A percentile compares a stretch with the other conserved stretches of the same genome.
Evolutionary conservation across 2,329 filamentous ascomycete genomes (phyloP).

Genomic region (Catunica adiposa): DNA sequence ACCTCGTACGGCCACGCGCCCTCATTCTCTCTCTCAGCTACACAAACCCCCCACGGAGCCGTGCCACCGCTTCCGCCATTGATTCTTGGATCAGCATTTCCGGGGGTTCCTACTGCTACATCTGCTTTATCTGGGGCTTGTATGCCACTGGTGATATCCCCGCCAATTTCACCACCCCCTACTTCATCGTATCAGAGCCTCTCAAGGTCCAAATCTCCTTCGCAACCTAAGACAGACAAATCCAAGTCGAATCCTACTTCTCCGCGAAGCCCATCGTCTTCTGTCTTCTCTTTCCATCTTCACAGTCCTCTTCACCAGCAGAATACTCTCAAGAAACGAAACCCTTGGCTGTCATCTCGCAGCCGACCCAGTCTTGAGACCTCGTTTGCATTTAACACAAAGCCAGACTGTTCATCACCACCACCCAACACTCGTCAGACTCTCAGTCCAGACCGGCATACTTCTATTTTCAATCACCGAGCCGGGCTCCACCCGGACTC

Average conservation of each 20-base stretch:
- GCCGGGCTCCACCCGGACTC: neutral
- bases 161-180: constrained; percentile 3
- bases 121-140: neutral
- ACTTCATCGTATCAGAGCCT: neutral
- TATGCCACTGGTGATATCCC: constrained; percentile 2
- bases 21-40: neutral
- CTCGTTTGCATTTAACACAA: neutral
- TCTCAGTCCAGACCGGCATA: neutral
- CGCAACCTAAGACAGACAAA: neutral
- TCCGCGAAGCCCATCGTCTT: neutral
- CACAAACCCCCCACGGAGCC: neutral
- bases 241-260: constrained; percentile 3
- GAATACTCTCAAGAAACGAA: constrained; percentile 8
- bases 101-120: neutral
- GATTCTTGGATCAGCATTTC: neutral
- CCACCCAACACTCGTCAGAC: neutral
- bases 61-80: neutral
- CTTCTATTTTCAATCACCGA: neutral
- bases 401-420: no score
- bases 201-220: neutral
- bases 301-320: neutral
- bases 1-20: neutral
- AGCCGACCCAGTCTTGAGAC: neutral
- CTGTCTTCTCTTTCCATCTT: neutral
- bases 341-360: constrained; percentile 5